Percentiles rank a stretch among this genome's conserved stretches.
Conservation (phyloP, 495 filamentous ascomycete genomes). For the Letharia lupina region DNA sequence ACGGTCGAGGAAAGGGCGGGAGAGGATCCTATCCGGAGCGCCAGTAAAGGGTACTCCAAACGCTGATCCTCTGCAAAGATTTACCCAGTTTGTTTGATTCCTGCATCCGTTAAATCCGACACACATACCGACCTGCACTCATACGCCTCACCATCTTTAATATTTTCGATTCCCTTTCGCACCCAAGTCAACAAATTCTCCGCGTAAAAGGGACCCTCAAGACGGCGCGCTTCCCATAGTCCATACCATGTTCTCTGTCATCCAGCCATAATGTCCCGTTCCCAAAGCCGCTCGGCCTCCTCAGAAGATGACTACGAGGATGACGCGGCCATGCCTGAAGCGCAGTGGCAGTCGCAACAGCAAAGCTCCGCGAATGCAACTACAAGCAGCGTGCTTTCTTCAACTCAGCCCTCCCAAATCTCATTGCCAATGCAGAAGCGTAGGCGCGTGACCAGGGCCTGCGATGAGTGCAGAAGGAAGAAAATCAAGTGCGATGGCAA, state of each 20-base stretch:
- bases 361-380: background rate
- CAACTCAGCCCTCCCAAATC: slow-evolving; percentile 1
- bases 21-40: background rate
- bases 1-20: background rate
- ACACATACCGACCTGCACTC: background rate
- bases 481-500: slow-evolving; percentile 99
- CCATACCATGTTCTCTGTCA: background rate
- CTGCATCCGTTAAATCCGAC: background rate
- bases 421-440: slow-evolving; percentile 25
- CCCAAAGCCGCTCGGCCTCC: slow-evolving; percentile 15
- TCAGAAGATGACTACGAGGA: slow-evolving; percentile 19
- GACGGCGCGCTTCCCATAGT: background rate
- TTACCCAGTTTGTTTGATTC: background rate
- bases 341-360: slow-evolving; percentile 8
- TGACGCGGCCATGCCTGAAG: slow-evolving; percentile 13
- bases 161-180: background rate
- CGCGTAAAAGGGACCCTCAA: background rate
- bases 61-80: slow-evolving; percentile 1
- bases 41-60: background rate
- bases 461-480: slow-evolving; percentile 90
- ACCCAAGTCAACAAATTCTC: background rate
- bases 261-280: slow-evolving; percentile 8
- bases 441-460: slow-evolving; percentile 31
- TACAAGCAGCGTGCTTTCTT: background rate
- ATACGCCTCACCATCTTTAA: background rate